Evolutionary conservation across 768 basidiomycete species (phyloP).

Genomic region (Suillus clintonianus): DNA sequence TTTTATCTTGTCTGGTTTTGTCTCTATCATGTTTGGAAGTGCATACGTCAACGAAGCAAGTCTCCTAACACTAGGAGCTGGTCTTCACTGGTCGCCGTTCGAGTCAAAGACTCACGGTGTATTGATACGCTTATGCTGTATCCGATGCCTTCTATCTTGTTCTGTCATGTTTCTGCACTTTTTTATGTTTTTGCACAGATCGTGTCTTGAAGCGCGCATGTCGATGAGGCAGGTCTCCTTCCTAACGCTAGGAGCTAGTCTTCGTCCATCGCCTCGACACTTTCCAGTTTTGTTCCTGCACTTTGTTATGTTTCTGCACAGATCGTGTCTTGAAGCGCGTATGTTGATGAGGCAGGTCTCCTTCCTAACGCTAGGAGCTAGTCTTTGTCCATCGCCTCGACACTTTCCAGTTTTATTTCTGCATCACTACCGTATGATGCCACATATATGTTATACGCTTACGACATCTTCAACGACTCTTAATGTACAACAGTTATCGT

Average conservation of each 20-base stretch:
- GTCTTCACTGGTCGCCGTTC: neutral
- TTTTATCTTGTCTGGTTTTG: neutral
- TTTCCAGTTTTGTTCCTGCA: too few species aligned
- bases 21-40: neutral
- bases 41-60: neutral
- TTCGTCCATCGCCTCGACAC: neutral
- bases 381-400: neutral
- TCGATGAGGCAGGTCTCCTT: neutral
- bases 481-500: neutral
- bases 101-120: neutral
- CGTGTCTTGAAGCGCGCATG: neutral
- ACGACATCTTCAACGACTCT: neutral
- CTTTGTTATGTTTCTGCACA: neutral
- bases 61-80: neutral
- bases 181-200: too few species aligned
- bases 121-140: neutral
- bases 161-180: neutral
- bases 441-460: too few species aligned
- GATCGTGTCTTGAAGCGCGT: neutral
- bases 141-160: neutral
- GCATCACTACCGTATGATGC: neutral
- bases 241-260: neutral
- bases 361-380: neutral
- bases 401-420: too few species aligned
- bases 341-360: neutral